Percentiles rank a stretch among this genome's conserved stretches.
phyloP scores from a whole-genome alignment of 495 filamentous ascomycete genomes.

The Hypoxylon cercidicola region DNA sequence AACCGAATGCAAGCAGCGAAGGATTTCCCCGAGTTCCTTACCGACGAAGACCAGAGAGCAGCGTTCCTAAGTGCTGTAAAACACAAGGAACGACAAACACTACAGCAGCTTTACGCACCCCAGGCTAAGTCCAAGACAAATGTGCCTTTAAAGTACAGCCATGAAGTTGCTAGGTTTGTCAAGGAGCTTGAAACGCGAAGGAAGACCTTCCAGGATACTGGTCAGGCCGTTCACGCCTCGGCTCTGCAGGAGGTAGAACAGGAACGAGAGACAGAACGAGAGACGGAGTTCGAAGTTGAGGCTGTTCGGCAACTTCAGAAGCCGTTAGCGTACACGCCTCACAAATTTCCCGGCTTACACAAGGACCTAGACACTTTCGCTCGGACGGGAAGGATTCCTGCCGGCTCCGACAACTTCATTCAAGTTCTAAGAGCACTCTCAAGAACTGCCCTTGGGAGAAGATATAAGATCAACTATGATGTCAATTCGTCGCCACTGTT shows the following conservation, averaged over 20 bases:
- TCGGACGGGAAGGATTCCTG: slow-evolving; percentile 40
- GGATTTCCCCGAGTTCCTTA: slow-evolving; percentile 43
- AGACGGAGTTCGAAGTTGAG: slow-evolving; percentile 59
- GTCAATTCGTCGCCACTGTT: slow-evolving; percentile 41
- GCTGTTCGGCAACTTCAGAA: slow-evolving; percentile 59
- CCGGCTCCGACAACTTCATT: slow-evolving; percentile 29
- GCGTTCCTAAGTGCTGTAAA: slow-evolving; percentile 41
- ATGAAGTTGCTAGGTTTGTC: slow-evolving; percentile 39
- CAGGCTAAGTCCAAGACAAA: slow-evolving; percentile 23
- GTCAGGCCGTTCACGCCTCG: slow-evolving; percentile 49
- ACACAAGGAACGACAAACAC: slow-evolving; percentile 50
- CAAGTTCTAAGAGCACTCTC: slow-evolving; percentile 40
- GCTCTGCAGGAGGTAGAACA: slow-evolving; percentile 65
- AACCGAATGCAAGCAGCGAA: slow-evolving; percentile 48
- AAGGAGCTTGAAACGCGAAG: slow-evolving; percentile 47
- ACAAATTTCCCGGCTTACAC: slow-evolving; percentile 47
- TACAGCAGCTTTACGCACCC: slow-evolving; percentile 50
- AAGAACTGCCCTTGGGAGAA: slow-evolving; percentile 41
- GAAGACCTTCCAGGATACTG: slow-evolving; percentile 47
- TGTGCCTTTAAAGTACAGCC: slow-evolving; percentile 25
- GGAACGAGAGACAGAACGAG: slow-evolving; percentile 59
- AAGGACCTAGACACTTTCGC: slow-evolving; percentile 43
- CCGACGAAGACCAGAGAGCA: slow-evolving; percentile 20
- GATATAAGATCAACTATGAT: slow-evolving; percentile 35
- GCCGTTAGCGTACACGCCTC: slow-evolving; percentile 39